Percentiles rank a stretch among this genome's conserved stretches.
These are phyloP conservation scores for Phytophthora capsici DNA, from an alignment of 352 stramenopile species.

Conservation along the genomic window DNA sequence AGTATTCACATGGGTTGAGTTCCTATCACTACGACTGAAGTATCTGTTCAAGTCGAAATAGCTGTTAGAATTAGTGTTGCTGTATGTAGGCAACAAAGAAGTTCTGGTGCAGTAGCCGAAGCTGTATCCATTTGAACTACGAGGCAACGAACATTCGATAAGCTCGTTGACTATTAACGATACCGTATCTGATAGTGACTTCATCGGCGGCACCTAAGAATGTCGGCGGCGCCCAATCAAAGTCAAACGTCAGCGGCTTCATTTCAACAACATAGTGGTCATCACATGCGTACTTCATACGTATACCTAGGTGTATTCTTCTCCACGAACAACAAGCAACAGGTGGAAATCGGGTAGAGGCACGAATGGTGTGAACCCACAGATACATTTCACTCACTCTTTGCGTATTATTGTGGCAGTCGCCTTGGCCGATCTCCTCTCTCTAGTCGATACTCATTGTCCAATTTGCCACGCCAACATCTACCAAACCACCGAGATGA, in stretches of 20 bases:
- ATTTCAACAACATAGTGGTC: neutral
- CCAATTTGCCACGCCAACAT: constrained; percentile 12
- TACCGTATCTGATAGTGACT: neutral
- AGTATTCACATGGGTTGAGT: too few relatives aligned
- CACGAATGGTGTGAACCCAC: constrained; percentile 9
- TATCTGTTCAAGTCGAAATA: neutral
- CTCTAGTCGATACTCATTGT: constrained; percentile 16
- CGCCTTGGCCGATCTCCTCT: neutral
- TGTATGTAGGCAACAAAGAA: too few relatives aligned
- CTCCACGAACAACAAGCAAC: constrained; percentile 20
- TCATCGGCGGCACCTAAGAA: constrained; percentile 3
- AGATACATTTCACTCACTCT: neutral
- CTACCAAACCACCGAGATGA: constrained; percentile 1
- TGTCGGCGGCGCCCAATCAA: too few relatives aligned
- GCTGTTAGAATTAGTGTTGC: neutral
- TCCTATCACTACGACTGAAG: too few relatives aligned
- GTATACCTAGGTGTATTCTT: neutral
- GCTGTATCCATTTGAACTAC: too few relatives aligned
- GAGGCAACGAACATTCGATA: too few relatives aligned
- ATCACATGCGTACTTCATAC: neutral
- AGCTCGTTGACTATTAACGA: neutral
- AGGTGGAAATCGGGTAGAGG: constrained; percentile 8
- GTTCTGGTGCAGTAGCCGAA: neutral
- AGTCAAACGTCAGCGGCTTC: too few relatives aligned
- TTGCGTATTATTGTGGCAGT: neutral